Conservation (phyloP, 257 asterid genomes). For the Pogostemon cablin region DNA sequence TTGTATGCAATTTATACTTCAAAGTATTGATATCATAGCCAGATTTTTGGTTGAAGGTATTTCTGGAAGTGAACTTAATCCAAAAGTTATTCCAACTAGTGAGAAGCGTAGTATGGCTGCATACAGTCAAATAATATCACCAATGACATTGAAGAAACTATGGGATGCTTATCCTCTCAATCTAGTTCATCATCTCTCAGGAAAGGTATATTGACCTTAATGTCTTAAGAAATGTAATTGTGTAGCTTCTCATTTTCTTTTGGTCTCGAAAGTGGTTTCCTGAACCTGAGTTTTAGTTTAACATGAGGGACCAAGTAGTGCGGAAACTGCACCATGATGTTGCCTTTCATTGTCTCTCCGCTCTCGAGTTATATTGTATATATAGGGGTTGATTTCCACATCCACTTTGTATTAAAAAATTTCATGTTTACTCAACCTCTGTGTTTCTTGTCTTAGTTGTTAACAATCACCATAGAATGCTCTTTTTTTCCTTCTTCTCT, state of each 20-base stretch:
- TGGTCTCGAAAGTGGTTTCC: slow-evolving; percentile 12
- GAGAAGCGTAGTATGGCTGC: slow-evolving; percentile 35
- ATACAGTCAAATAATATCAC: slow-evolving; percentile 47
- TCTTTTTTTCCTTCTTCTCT: slow-evolving; percentile 5
- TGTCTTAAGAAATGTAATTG: not conserved
- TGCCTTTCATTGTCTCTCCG: not conserved
- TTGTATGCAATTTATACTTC: slow-evolving; percentile 77
- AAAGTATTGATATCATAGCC: slow-evolving; percentile 67
- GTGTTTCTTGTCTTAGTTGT: slow-evolving; percentile 3
- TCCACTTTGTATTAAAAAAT: slow-evolving; percentile 18
- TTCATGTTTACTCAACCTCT: not conserved
- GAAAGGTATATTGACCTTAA: slow-evolving; percentile 52
- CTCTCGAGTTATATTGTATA: slow-evolving; percentile 22
- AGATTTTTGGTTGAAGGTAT: slow-evolving; percentile 47
- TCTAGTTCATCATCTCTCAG: slow-evolving; percentile 47
- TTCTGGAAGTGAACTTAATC: slow-evolving; percentile 39
- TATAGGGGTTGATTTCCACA: slow-evolving; percentile 7
- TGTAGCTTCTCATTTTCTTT: slow-evolving; percentile 15
- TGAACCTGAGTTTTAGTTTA: slow-evolving; percentile 24
- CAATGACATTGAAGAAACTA: slow-evolving; percentile 56
- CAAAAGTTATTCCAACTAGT: slow-evolving; percentile 32
- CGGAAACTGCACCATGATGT: slow-evolving; percentile 8
- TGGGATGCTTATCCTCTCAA: slow-evolving; percentile 84
- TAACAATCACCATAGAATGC: slow-evolving; percentile 4
- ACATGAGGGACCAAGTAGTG: not conserved